Evolutionary conservation across 495 filamentous ascomycete genomes (phyloP), one percentile per base, ranked within the genome.

Genomic region (Xylaria flabelliformis): DNA sequence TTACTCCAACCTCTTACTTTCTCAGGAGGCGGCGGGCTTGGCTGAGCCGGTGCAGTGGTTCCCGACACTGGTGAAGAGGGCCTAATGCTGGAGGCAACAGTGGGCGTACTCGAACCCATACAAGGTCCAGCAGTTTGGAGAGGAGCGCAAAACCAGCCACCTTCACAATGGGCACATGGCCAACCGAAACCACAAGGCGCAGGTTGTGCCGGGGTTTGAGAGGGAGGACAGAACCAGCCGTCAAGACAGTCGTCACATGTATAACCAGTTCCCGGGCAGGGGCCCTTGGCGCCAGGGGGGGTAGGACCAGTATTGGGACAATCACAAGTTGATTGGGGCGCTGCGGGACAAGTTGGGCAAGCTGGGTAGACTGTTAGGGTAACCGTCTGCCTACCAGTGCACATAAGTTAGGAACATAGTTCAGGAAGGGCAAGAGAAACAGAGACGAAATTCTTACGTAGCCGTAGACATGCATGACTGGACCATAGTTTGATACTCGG

Each of bases 1-100:
- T 90, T 90, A 29, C 79, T 79, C 85, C 85, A 91, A 24, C 84
- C 83, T 34, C 69, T 76, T 19, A 76, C 76, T 50, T 42, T 68
- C 41, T 67, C 63, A 29, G 76, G 74, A 4, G 46, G 74, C 6
- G 56, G 73, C 3, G 75, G 75, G 7, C 26, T 66, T 34, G 75
- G 73, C 21, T 56, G 51, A 15, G 64, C 67, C 2, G 69, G 50
- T 6, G 59, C 32, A 61, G 71, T 1, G 19, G 41, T 69, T n/a
- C 66, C 41, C 65, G 69, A 61, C 7, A 61, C 70, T n/a, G 69
- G 64, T 55, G 50, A 58, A 59, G 74, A n/a, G 48, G 58, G 44
- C 61, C 75, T 48, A 69, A 69, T 48, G 62, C 70, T 46, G 0
- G 76, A 62, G 64, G 53, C 44, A 46, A 74, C 58, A 7, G 70